phyloP scores from a whole-genome alignment of 2,329 filamentous ascomycete species.

The Phialocephala sp. region DNA sequence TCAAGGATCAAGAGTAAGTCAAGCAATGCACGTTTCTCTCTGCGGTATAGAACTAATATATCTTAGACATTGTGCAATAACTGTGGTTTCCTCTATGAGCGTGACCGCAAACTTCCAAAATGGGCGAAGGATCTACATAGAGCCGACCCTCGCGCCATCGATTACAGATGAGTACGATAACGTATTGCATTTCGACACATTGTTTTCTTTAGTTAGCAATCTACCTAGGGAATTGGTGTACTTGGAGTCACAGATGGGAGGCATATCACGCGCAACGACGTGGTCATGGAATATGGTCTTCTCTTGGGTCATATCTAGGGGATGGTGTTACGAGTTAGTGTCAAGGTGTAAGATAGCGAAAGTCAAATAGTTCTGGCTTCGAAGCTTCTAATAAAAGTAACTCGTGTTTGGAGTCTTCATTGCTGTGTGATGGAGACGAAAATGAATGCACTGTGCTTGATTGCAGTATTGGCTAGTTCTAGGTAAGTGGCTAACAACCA shows the following conservation, averaged over 20 bases:
- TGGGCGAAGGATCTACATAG: conserved; percentile 75
- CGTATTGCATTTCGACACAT: neutral
- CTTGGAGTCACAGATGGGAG: conserved; percentile 12
- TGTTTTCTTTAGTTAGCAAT: conserved; percentile 11
- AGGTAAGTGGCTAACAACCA: neutral
- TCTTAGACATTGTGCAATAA: conserved; percentile 82
- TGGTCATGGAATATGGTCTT: neutral
- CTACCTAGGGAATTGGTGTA: conserved; percentile 1
- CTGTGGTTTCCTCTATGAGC: conserved; percentile 87
- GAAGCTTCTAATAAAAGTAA: neutral
- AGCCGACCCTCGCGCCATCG: conserved; percentile 37
- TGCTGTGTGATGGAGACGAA: neutral
- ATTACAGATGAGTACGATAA: conserved; percentile 40
- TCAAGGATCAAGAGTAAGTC: conserved; percentile 76
- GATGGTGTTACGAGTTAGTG: neutral
- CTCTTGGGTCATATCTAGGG: neutral
- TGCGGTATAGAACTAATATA: conserved; percentile 8
- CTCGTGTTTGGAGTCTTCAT: neutral
- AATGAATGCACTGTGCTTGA: neutral
- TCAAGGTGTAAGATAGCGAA: conserved; percentile 5
- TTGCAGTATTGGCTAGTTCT: neutral
- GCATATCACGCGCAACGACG: conserved; percentile 4
- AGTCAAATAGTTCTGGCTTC: neutral
- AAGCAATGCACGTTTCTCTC: neutral
- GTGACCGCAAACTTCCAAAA: conserved; percentile 80